Evolutionary conservation across 768 basidiomycete species (phyloP), one percentile per base, ranked within the genome.

Genomic region (Candolleomyces efflorescens): DNA sequence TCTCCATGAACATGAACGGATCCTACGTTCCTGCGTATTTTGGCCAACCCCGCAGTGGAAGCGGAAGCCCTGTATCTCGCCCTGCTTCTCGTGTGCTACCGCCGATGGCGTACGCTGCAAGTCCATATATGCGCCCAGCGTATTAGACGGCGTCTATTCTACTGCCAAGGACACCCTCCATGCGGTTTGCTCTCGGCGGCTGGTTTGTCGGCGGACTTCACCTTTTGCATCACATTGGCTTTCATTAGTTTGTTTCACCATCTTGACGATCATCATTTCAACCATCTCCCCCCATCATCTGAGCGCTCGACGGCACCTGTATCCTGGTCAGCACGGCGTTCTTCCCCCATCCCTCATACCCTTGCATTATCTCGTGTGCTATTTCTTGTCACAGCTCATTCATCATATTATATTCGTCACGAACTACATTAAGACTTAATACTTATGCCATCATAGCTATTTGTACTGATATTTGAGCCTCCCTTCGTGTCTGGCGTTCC

Each of bases 1-100:
- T 37, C 3, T 36, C 49, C 36, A 39, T 49, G 24, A 49, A 39
- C 23, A 26, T 49, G 24, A 46, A 46, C 46, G 18, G 24, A 23
- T 57, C 71, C 9, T 75, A 72, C 58, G 62, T 69, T 20, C 66
- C 72, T 15, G 63, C 68, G n/a, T 75, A 71, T 70, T 61, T 68
- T 27, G 55, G 63, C n/a, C 65, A 66, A 9, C 53, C 60, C 22
- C 62, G 56, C 27, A 58, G 61, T 24, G 59, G 56, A n/a, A 50
- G 58, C 32, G 53, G 56, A 37, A 51, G 64, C 15, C 64, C 67
- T 5, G 58, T 59, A 17, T 64, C 64, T 22, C 62, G 65, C 20
- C 63, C 64, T 38, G 60, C 65, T 24, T 62, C 64, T 23, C 54
- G 65, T n/a, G 62, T 63, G n/a, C 63, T 51, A 4, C 41, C 50